Base-by-base conservation (phyloP, 192 early-diverging fungal genomes). In the Chytriomyces sp. region DNA sequence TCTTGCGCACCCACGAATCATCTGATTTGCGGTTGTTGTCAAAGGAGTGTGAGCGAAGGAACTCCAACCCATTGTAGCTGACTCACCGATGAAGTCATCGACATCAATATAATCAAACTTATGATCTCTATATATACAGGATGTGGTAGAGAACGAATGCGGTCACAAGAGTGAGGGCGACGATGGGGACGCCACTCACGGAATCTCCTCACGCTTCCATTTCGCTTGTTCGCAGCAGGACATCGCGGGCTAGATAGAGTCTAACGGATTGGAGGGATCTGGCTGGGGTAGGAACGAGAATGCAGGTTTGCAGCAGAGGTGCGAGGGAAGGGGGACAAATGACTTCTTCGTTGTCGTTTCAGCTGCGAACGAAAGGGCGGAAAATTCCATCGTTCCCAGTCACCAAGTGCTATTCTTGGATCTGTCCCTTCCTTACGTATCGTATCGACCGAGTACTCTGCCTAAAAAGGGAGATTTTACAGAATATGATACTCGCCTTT, bases 31-130 rank as follows among this genome's bases (percentile, higher is more conserved):
- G 44, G 8, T 49, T 49, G 8, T n/a, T 49, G 8, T n/a, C n/a
- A 19, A 36, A 57, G 5, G 26, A 31, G 36, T 0, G 14, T 69
- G 12, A 37, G 25, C 1, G 26, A 12, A 57, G 26, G 26, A 57
- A 28, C 28, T 57, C 28, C 8, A 57, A 19, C 26, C 55, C 6
- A 57, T 57, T 26, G 26, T 8, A 14, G 8, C 59, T 14, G 59
- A 61, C 37, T 61, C 59, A 34, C 64, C 37, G 8, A 72, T 62
- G 82, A 91, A 93, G 64, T 93, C 90, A 10, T 93, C 87, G 38
- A 93, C 82, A 64, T 95, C 90, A 57, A 95, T 82, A 78, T 88
- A 92, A 81, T 93, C 93, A 74, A 95, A 95, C 77, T 93, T 93
- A 82, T 95, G 91, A 82, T 93, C 93, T 70, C 54, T 81, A 68